Percentiles rank a stretch among this genome's conserved stretches.
These are phyloP conservation scores for Rosa hybrid DNA, from an alignment of 331 rosid species.

Conservation along the genomic window DNA sequence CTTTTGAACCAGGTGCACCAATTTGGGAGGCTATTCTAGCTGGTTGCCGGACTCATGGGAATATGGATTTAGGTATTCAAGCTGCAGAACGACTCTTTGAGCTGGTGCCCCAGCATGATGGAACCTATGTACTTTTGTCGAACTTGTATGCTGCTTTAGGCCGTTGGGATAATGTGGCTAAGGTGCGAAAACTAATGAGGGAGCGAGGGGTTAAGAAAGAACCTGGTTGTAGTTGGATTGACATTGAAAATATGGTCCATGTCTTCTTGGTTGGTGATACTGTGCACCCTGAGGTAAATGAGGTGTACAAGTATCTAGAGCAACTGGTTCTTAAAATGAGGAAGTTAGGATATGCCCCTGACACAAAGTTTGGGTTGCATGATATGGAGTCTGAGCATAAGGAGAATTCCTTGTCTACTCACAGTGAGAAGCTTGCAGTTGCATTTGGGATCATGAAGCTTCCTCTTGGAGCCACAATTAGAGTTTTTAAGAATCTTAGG, in stretches of 20 bases:
- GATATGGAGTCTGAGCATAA: constrained; percentile 34
- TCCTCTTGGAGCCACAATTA: constrained; percentile 25
- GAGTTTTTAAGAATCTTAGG: constrained; percentile 34
- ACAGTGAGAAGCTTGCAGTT: constrained; percentile 37
- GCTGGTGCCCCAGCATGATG: constrained; percentile 26
- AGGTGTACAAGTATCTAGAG: constrained; percentile 31
- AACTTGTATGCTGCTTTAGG: constrained; percentile 16
- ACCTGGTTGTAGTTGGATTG: constrained; percentile 28
- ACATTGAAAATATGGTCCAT: constrained; percentile 21
- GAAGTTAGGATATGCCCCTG: constrained; percentile 37
- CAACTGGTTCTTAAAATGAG: constrained; percentile 31
- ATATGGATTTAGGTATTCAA: constrained; percentile 25
- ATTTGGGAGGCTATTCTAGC: constrained; percentile 22
- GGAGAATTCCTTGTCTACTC: constrained; percentile 31
- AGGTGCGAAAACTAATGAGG: constrained; percentile 20
- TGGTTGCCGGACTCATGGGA: constrained; percentile 20
- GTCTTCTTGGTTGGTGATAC: constrained; percentile 29
- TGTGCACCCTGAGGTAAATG: constrained; percentile 29
- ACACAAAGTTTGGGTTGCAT: constrained; percentile 36
- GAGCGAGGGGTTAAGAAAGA: constrained; percentile 19
- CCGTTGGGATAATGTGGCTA: constrained; percentile 13
- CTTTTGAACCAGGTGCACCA: constrained; percentile 12
- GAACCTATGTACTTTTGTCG: constrained; percentile 15
- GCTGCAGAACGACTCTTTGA: constrained; percentile 20
- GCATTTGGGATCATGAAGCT: constrained; percentile 31